phyloP scores from a whole-genome alignment of 495 filamentous ascomycete species.

The Xanthoparmelia taractica region DNA sequence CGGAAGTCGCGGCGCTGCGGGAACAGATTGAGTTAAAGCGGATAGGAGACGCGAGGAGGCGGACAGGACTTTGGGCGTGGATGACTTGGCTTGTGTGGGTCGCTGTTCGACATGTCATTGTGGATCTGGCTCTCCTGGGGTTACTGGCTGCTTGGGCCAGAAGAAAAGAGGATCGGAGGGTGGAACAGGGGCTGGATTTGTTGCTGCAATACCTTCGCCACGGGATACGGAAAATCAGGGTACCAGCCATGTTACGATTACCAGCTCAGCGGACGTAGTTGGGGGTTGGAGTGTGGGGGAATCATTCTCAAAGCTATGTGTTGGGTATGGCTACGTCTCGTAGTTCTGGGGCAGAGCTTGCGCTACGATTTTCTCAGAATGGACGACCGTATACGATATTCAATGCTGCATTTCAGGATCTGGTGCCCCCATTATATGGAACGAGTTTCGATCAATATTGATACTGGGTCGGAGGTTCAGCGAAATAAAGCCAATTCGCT shows the following conservation, averaged over 20 bases:
- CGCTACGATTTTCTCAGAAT: neutral
- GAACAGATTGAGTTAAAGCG: constrained; percentile 69
- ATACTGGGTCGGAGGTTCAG: neutral
- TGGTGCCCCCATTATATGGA: neutral
- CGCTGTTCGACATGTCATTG: constrained; percentile 60
- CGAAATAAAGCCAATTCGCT: neutral
- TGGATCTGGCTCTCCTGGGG: constrained; percentile 62
- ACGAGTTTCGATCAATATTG: neutral
- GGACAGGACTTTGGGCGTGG: constrained; percentile 57
- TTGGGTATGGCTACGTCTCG: neutral
- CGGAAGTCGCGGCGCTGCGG: constrained; percentile 86
- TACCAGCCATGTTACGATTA: neutral
- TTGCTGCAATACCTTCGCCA: constrained; percentile 55
- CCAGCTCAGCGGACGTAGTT: neutral
- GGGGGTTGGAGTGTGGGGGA: neutral
- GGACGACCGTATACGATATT: neutral
- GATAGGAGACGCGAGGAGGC: constrained; percentile 42
- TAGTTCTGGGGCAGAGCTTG: neutral
- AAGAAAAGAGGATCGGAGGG: constrained; percentile 61
- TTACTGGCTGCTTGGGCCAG: constrained; percentile 73
- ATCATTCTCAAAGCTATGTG: neutral
- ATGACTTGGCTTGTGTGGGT: constrained; percentile 62
- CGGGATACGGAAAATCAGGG: constrained; percentile 45
- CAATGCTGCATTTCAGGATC: neutral
- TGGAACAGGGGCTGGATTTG: constrained; percentile 67